Percentiles rank a stretch among this genome's conserved stretches.
These are phyloP conservation scores for Exophiala lecanii-corni DNA, from an alignment of 2,329 filamentous ascomycete species.

Conservation along the genomic window DNA sequence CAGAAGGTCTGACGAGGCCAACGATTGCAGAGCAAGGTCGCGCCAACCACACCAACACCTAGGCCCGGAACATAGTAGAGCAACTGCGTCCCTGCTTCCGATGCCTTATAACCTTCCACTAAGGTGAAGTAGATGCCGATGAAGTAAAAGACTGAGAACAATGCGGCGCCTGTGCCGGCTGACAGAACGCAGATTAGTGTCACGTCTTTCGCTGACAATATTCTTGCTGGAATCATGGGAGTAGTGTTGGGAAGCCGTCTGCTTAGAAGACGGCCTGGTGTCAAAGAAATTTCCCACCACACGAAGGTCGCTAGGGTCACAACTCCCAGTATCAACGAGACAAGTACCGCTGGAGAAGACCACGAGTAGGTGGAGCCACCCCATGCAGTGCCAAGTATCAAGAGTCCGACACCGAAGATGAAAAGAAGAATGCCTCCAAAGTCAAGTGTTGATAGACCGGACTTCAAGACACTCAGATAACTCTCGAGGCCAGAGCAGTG, in stretches of 20 bases:
- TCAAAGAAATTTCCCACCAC: conserved; percentile 45
- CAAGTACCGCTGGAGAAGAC: conserved; percentile 37
- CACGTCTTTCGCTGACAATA: conserved; percentile 56
- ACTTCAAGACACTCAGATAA: conserved; percentile 35
- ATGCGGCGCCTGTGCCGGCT: conserved; percentile 53
- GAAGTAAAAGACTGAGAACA: conserved; percentile 61
- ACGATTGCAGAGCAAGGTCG: conserved; percentile 56
- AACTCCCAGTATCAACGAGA: conserved; percentile 37
- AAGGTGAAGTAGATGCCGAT: conserved; percentile 64
- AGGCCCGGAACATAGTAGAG: conserved; percentile 63
- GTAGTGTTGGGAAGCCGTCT: conserved; percentile 50
- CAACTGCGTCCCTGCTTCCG: conserved; percentile 53
- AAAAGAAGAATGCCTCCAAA: conserved; percentile 44
- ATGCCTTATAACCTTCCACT: conserved; percentile 50
- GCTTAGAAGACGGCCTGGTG: conserved; percentile 45
- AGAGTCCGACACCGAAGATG: conserved; percentile 38
- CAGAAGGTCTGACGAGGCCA: conserved; percentile 60
- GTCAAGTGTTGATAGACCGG: conserved; percentile 50
- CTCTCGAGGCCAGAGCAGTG: conserved; percentile 4
- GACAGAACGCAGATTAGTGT: conserved; percentile 59
- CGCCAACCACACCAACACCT: conserved; percentile 54
- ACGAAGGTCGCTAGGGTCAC: conserved; percentile 34
- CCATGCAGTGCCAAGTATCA: conserved; percentile 43
- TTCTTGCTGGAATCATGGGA: conserved; percentile 60
- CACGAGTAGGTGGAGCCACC: conserved; percentile 43